Evolutionary conservation across 2,329 filamentous ascomycete species (phyloP).

Genomic region (Blastomyces parvus): DNA sequence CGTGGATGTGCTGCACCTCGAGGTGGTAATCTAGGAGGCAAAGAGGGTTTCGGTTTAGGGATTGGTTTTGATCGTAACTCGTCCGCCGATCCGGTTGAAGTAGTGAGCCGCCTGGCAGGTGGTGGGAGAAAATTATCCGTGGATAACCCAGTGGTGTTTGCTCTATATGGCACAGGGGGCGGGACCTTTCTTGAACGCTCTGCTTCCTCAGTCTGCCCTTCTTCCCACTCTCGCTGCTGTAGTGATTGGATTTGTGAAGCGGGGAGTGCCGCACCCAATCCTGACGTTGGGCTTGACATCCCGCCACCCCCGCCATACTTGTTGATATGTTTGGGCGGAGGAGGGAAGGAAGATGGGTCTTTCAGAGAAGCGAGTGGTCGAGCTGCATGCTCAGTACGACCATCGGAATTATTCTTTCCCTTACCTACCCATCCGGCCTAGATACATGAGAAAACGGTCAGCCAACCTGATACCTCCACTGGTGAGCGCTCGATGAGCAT

Average conservation of each 20-base stretch:
- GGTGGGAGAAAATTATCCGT: conserved; percentile 63
- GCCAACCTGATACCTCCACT: neutral
- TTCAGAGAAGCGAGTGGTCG: conserved; percentile 60
- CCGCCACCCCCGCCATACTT: conserved; percentile 41
- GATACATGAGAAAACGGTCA: conserved; percentile 3
- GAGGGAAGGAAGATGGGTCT: conserved; percentile 69
- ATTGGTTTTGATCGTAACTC: conserved; percentile 19
- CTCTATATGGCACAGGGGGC: conserved; percentile 56
- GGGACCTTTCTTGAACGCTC: conserved; percentile 34
- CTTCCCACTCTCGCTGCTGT: conserved; percentile 24
- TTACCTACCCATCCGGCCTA: conserved; percentile 53
- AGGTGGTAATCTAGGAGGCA: conserved; percentile 64
- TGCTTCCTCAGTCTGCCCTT: conserved; percentile 22
- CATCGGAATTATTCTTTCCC: conserved; percentile 37
- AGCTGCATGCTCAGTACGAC: conserved; percentile 44
- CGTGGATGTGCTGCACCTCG: conserved; percentile 48
- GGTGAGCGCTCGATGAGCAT: neutral
- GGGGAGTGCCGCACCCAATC: conserved; percentile 37
- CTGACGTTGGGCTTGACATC: conserved; percentile 35
- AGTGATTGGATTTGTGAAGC: conserved; percentile 27
- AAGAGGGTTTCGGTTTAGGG: conserved; percentile 41
- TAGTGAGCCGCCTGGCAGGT: conserved; percentile 44
- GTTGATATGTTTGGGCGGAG: conserved; percentile 61
- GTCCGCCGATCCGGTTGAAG: conserved; percentile 20
- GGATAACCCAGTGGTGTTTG: conserved; percentile 60